Conservation (phyloP, 2,329 filamentous ascomycete genomes). For the Coniochaeta ligniaria region DNA sequence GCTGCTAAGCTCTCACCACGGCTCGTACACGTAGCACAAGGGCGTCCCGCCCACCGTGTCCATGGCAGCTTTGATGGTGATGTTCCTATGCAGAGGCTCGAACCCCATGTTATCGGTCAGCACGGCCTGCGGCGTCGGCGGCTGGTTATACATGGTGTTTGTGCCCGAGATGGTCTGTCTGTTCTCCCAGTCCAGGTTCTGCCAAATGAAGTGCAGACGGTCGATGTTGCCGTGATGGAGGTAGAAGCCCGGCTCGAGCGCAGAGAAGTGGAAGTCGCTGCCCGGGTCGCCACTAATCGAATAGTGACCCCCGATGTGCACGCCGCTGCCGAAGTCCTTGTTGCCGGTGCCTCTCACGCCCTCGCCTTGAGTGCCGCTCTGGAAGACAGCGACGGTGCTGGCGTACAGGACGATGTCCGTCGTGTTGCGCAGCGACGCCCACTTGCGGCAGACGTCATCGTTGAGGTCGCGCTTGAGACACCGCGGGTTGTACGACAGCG, state of each 20-base stretch:
- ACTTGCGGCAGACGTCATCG: slow-evolving; percentile 12
- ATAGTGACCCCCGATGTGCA: slow-evolving; percentile 33
- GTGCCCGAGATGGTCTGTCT: slow-evolving; percentile 29
- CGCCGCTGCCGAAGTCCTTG: slow-evolving; percentile 18
- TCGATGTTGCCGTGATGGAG: slow-evolving; percentile 39
- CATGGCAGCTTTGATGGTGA: slow-evolving; percentile 22
- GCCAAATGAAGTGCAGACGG: slow-evolving; percentile 40
- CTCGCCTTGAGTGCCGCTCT: slow-evolving; percentile 27
- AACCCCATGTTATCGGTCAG: slow-evolving; percentile 26
- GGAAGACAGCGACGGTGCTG: slow-evolving; percentile 23
- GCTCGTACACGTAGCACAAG: slow-evolving; percentile 35
- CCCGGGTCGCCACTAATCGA: slow-evolving; percentile 38
- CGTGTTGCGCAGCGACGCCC: slow-evolving; percentile 16
- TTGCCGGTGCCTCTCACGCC: neutral
- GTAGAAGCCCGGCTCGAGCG: slow-evolving; percentile 37
- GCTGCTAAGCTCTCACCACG: too few relatives aligned
- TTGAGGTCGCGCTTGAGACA: slow-evolving; percentile 25
- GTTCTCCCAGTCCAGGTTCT: slow-evolving; percentile 33
- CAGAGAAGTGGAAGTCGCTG: slow-evolving; percentile 33
- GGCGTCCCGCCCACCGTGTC: slow-evolving; percentile 29
- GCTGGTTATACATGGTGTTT: slow-evolving; percentile 31
- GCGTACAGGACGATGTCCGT: slow-evolving; percentile 22
- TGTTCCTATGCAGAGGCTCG: slow-evolving; percentile 11
- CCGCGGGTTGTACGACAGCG: slow-evolving; percentile 24
- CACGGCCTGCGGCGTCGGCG: slow-evolving; percentile 29